Evolutionary conservation across 1,284 basidiomycete genomes (phyloP).

Genomic region (Papiliotrema nemorosa): DNA sequence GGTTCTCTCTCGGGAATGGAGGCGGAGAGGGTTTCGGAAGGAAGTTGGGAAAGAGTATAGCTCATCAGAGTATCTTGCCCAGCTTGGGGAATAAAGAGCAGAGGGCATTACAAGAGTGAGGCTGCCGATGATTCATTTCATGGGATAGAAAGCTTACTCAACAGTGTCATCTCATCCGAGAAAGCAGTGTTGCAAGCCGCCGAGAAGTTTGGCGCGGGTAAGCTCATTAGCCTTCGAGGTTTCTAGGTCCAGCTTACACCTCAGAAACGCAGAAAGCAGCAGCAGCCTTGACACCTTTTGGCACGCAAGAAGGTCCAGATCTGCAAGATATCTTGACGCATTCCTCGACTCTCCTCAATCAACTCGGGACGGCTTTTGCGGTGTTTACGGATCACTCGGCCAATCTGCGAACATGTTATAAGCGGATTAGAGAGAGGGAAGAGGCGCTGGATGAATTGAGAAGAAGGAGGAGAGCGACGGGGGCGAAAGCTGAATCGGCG

Average conservation of each 20-base stretch:
- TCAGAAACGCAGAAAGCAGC: constrained; percentile 70
- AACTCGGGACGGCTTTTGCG: constrained; percentile 66
- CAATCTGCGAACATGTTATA: constrained; percentile 60
- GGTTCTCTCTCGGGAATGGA: constrained; percentile 7
- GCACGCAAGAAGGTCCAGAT: constrained; percentile 80
- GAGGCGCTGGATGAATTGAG: constrained; percentile 76
- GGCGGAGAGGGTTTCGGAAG: constrained; percentile 28
- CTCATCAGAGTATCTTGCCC: constrained; percentile 55
- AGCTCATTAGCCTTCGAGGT: neutral
- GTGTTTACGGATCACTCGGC: constrained; percentile 72
- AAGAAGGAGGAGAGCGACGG: constrained; percentile 64
- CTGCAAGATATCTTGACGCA: constrained; percentile 70
- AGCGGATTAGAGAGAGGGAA: constrained; percentile 70
- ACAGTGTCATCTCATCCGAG: constrained; percentile 79
- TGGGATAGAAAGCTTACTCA: constrained; percentile 7
- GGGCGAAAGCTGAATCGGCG: constrained; percentile 73
- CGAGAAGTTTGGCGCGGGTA: constrained; percentile 43
- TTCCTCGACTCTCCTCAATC: constrained; percentile 65
- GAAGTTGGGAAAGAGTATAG: constrained; percentile 42
- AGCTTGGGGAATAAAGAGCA: constrained; percentile 78
- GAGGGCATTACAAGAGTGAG: constrained; percentile 63
- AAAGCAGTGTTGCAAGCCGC: constrained; percentile 74
- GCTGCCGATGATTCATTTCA: neutral
- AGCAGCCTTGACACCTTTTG: constrained; percentile 73
- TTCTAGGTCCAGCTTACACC: constrained; percentile 26